Conservation (phyloP, 768 basidiomycete genomes). For the Russula earlei region DNA sequence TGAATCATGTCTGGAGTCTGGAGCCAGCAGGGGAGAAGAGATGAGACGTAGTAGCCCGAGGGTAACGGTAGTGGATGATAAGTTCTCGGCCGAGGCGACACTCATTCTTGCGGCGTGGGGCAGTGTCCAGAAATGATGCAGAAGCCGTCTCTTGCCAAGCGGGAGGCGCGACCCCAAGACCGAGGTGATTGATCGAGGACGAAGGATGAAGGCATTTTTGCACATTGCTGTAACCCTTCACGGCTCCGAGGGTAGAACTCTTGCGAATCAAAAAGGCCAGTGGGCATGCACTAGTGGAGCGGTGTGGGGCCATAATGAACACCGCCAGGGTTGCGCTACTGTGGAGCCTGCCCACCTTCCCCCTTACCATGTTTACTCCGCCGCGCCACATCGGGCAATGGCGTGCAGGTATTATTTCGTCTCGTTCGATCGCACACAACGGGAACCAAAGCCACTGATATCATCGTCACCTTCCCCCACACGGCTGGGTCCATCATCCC, state of each 20-base stretch:
- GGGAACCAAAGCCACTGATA: not conserved
- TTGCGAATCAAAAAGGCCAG: not conserved
- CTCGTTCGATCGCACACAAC: not conserved
- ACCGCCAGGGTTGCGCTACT: too few relatives aligned
- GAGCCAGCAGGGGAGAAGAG: not conserved
- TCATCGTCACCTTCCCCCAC: not conserved
- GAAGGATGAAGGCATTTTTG: not conserved
- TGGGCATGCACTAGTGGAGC: too few relatives aligned
- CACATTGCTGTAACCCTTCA: not conserved
- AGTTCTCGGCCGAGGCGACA: not conserved
- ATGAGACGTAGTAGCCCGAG: not conserved
- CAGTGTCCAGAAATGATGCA: not conserved
- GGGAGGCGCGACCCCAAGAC: not conserved
- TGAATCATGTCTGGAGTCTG: not conserved
- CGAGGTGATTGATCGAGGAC: not conserved
- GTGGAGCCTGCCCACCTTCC: too few relatives aligned
- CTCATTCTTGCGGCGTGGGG: not conserved
- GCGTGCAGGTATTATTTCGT: not conserved
- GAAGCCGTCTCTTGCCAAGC: not conserved
- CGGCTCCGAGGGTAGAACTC: not conserved
- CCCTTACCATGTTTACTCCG: too few relatives aligned
- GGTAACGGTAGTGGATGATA: too few relatives aligned
- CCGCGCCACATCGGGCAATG: conserved; percentile 4
- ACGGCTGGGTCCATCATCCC: not conserved
- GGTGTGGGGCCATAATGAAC: conserved; percentile 1